A percentile compares a stretch with the other conserved stretches of the same genome.
Evolutionary conservation across 2,329 filamentous ascomycete species (phyloP).

Genomic region (Paracoccidioides lutzii): DNA sequence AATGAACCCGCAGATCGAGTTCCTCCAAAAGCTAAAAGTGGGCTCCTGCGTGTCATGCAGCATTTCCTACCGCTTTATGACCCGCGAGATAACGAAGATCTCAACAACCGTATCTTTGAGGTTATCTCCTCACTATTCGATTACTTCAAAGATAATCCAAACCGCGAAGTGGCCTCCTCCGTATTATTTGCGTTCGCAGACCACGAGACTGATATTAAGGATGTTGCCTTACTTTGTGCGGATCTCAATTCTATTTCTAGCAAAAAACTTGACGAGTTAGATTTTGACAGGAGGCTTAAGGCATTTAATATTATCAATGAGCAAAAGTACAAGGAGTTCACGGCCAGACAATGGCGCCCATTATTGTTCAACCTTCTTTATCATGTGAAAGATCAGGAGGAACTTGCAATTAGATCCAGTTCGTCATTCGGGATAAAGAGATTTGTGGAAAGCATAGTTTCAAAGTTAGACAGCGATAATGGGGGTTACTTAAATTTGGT

Average conservation of each 20-base stretch:
- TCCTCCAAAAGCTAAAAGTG: slow-evolving; percentile 68
- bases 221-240: slow-evolving; percentile 57
- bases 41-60: slow-evolving; percentile 66
- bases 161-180: slow-evolving; percentile 59
- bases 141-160: slow-evolving; percentile 73
- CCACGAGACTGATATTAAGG: slow-evolving; percentile 46
- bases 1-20: slow-evolving; percentile 75
- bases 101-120: slow-evolving; percentile 55
- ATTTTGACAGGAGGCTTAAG: slow-evolving; percentile 68
- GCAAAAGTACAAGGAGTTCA: slow-evolving; percentile 46
- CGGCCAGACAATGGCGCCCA: slow-evolving; percentile 68
- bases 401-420: slow-evolving; percentile 73
- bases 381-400: slow-evolving; percentile 73
- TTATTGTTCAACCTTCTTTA: slow-evolving; percentile 81
- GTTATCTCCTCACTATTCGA: slow-evolving; percentile 73
- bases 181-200: slow-evolving; percentile 60
- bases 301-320: slow-evolving; percentile 64
- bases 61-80: slow-evolving; percentile 60
- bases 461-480: slow-evolving; percentile 29
- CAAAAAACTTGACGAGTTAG: slow-evolving; percentile 65
- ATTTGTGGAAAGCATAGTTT: slow-evolving; percentile 54
- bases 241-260: slow-evolving; percentile 69
- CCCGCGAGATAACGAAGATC: slow-evolving; percentile 40
- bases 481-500: slow-evolving; percentile 46
- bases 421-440: slow-evolving; percentile 68